These are phyloP conservation scores for Xylaria sp. DNA, from an alignment of 2,329 filamentous ascomycete genomes.

Conservation along the genomic window DNA sequence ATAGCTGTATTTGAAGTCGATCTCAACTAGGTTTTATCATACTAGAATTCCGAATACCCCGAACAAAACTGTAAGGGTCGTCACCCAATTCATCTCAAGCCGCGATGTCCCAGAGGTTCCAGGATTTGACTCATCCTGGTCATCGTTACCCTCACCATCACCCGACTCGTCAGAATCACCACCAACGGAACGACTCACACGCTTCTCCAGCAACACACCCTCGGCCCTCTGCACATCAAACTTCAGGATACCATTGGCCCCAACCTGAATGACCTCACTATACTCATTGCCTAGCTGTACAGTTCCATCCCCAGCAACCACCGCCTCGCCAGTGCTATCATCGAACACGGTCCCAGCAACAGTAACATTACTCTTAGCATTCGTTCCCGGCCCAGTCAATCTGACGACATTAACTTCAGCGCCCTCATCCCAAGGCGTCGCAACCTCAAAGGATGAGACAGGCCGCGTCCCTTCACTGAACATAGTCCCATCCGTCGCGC, in stretches of 20 bases:
- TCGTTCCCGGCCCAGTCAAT: slow-evolving; percentile 43
- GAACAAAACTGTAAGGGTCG: slow-evolving; percentile 7
- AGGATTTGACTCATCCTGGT: background rate
- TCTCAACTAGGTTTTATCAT: background rate
- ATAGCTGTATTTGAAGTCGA: background rate
- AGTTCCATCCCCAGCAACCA: slow-evolving; percentile 26
- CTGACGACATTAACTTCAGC: slow-evolving; percentile 34
- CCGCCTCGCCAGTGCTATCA: slow-evolving; percentile 33
- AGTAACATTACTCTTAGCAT: slow-evolving; percentile 43
- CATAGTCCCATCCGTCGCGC: slow-evolving; percentile 38
- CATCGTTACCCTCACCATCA: background rate
- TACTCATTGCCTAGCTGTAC: slow-evolving; percentile 16
- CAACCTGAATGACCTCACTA: slow-evolving; percentile 38
- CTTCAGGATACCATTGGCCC: slow-evolving; percentile 34
- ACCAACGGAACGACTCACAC: background rate
- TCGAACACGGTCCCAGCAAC: slow-evolving; percentile 44
- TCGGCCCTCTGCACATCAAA: slow-evolving; percentile 40
- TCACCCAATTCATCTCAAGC: background rate
- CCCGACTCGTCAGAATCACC: slow-evolving; percentile 1
- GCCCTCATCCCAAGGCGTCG: slow-evolving; percentile 41
- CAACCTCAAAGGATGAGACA: slow-evolving; percentile 33
- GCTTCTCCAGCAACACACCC: slow-evolving; percentile 39
- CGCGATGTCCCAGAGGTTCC: background rate
- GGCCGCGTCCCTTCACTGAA: slow-evolving; percentile 42
- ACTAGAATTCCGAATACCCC: background rate